Conservation (phyloP, 768 basidiomycete genomes). For the Amylocystis lapponica region DNA sequence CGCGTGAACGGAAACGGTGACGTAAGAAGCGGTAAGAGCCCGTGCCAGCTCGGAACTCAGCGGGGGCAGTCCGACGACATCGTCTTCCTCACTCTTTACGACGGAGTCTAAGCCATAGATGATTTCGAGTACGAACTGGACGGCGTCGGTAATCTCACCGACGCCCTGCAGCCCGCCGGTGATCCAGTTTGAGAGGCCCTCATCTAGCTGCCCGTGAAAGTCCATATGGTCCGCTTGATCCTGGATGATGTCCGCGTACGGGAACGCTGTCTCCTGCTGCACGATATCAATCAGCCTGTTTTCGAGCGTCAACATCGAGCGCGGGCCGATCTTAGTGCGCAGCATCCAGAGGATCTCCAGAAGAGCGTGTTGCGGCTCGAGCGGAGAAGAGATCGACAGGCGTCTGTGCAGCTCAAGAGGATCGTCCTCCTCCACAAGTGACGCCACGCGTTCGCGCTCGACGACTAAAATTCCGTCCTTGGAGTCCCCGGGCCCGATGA, state of each 20-base stretch:
- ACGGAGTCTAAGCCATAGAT: slow-evolving; percentile 64
- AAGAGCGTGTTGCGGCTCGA: slow-evolving; percentile 50
- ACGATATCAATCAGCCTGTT: slow-evolving; percentile 53
- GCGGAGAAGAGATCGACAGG: slow-evolving; percentile 37
- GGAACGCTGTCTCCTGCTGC: slow-evolving; percentile 74
- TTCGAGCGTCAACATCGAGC: slow-evolving; percentile 52
- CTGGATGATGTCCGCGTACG: slow-evolving; percentile 67
- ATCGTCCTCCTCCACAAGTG: slow-evolving; percentile 59
- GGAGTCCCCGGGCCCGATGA: slow-evolving; percentile 43
- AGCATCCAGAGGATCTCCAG: slow-evolving; percentile 61
- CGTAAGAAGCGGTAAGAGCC: slow-evolving; percentile 59
- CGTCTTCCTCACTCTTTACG: slow-evolving; percentile 64
- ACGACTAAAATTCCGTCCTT: slow-evolving; percentile 50
- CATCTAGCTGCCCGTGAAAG: slow-evolving; percentile 53
- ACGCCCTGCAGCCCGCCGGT: slow-evolving; percentile 51
- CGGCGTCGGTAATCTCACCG: slow-evolving; percentile 48
- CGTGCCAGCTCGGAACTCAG: slow-evolving; percentile 56
- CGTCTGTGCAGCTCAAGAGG: slow-evolving; percentile 52
- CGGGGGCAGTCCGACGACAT: slow-evolving; percentile 33
- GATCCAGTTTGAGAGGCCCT: slow-evolving; percentile 57
- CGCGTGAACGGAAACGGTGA: slow-evolving; percentile 55
- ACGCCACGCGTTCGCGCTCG: slow-evolving; percentile 73
- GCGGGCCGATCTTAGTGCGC: slow-evolving; percentile 53
- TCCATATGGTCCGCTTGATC: slow-evolving; percentile 53
- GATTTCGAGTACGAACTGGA: slow-evolving; percentile 56